These are phyloP conservation scores for Mesembryanthemum crystallinum DNA, from an alignment of 148 eudicot genomes.

Conservation along the genomic window DNA sequence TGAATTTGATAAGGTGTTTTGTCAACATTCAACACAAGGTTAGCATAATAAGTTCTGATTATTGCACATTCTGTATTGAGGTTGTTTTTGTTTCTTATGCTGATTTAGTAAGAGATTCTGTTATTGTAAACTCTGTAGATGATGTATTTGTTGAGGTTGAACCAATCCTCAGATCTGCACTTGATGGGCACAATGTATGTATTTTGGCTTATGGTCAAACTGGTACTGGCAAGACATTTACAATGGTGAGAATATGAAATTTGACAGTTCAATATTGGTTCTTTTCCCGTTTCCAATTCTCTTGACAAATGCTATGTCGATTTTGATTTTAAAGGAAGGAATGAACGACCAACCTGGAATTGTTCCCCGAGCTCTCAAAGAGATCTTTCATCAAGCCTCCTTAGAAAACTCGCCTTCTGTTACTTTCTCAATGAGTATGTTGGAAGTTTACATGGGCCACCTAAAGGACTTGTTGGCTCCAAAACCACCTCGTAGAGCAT, in stretches of 20 bases:
- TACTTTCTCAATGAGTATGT: constrained; percentile 66
- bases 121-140: constrained; percentile 45
- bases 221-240: constrained; percentile 72
- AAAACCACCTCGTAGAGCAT: constrained; percentile 39
- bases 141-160: constrained; percentile 73
- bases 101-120: constrained; percentile 30
- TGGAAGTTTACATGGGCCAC: constrained; percentile 75
- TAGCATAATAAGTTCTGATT: constrained; percentile 14
- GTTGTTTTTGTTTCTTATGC: constrained; percentile 8
- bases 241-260: constrained; percentile 49
- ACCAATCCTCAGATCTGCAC: constrained; percentile 80
- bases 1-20: constrained; percentile 61
- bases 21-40: constrained; percentile 63
- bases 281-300: background rate
- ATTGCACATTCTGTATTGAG: background rate
- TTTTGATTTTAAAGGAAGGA: constrained; percentile 47
- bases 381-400: constrained; percentile 47
- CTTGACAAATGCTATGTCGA: background rate
- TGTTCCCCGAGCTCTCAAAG: constrained; percentile 56
- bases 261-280: background rate
- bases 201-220: constrained; percentile 76
- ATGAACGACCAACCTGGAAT: constrained; percentile 48
- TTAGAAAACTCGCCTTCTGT: constrained; percentile 37
- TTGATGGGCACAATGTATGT: constrained; percentile 75
- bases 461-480: constrained; percentile 59